Conservation (phyloP, 164 flowering plant genomes). For the Amborella trichopoda region DNA sequence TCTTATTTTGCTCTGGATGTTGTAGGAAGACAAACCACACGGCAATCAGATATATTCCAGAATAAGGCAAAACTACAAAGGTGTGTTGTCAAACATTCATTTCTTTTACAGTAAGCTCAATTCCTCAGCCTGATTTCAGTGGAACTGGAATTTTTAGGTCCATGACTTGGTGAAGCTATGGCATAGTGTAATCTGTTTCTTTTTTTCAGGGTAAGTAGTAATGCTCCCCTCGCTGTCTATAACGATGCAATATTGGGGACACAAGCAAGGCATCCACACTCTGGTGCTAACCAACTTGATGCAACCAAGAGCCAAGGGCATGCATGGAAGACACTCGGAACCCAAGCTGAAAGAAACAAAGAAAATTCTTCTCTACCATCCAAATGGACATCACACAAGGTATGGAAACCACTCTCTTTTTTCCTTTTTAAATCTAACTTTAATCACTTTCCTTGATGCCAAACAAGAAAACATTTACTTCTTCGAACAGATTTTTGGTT, state of each 20-base stretch:
- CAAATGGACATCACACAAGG: conserved; percentile 84
- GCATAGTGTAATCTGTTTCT: neutral
- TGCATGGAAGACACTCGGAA: conserved; percentile 57
- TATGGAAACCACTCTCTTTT: conserved; percentile 11
- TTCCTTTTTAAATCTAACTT: neutral
- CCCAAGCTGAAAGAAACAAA: conserved; percentile 69
- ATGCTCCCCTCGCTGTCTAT: conserved; percentile 32
- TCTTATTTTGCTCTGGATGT: conserved; percentile 4
- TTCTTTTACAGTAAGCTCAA: neutral
- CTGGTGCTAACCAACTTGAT: conserved; percentile 13
- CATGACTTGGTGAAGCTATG: neutral
- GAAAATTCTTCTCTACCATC: conserved; percentile 65
- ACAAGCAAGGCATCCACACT: conserved; percentile 5
- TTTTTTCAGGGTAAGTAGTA: neutral
- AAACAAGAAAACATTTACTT: neutral
- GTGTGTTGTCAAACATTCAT: conserved; percentile 19
- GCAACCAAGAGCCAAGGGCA: conserved; percentile 21
- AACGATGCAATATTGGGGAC: conserved; percentile 28
- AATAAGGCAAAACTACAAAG: conserved; percentile 44
- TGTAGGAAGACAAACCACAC: conserved; percentile 35
- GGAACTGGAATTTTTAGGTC: neutral
- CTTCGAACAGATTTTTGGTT: neutral
- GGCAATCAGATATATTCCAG: conserved; percentile 21
- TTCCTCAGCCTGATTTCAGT: neutral
- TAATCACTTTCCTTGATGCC: neutral